Percentiles rank a stretch among this genome's conserved stretches.
Evolutionary conservation across 2,329 filamentous ascomycete species (phyloP).

Genomic region (Apiospora pterosperma): DNA sequence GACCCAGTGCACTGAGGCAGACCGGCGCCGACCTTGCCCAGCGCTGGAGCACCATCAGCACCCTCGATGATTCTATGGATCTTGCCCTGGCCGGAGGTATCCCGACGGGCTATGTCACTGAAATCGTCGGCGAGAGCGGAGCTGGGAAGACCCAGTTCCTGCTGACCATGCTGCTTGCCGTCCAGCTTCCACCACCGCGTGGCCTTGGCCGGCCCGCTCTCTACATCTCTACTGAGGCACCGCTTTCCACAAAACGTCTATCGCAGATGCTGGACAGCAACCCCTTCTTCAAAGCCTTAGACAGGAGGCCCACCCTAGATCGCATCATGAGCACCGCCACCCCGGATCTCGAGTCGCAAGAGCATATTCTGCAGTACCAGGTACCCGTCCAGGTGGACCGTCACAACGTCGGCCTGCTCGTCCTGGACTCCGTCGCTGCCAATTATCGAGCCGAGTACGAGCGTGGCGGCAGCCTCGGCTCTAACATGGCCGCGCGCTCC

Average conservation of each 20-base stretch:
- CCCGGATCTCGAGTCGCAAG: conserved; percentile 88
- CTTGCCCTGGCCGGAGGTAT: conserved; percentile 71
- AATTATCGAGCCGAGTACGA: conserved; percentile 95
- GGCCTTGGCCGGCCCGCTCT: conserved; percentile 73
- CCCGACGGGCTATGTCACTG: conserved; percentile 76
- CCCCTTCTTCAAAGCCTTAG: conserved; percentile 47
- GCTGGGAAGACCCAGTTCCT: conserved; percentile 95
- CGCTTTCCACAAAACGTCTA: conserved; percentile 78
- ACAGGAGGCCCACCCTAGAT: conserved; percentile 60
- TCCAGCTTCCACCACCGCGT: conserved; percentile 72
- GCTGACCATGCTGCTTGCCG: conserved; percentile 76
- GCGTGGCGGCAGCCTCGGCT: conserved; percentile 42
- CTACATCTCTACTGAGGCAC: conserved; percentile 91
- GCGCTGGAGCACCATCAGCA: conserved; percentile 66
- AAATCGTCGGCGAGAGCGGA: conserved; percentile 90
- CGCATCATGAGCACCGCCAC: conserved; percentile 77
- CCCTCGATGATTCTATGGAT: conserved; percentile 73
- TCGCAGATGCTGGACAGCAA: conserved; percentile 72
- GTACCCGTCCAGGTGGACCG: conserved; percentile 79
- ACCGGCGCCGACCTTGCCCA: conserved; percentile 34
- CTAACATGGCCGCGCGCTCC: conserved; percentile 71
- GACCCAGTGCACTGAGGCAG: conserved; percentile 20
- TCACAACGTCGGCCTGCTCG: conserved; percentile 73
- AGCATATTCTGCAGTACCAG: conserved; percentile 91
- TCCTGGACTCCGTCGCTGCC: conserved; percentile 89